Base-by-base conservation (phyloP, 345 rosid genomes). In the Hevea brasiliensis region DNA sequence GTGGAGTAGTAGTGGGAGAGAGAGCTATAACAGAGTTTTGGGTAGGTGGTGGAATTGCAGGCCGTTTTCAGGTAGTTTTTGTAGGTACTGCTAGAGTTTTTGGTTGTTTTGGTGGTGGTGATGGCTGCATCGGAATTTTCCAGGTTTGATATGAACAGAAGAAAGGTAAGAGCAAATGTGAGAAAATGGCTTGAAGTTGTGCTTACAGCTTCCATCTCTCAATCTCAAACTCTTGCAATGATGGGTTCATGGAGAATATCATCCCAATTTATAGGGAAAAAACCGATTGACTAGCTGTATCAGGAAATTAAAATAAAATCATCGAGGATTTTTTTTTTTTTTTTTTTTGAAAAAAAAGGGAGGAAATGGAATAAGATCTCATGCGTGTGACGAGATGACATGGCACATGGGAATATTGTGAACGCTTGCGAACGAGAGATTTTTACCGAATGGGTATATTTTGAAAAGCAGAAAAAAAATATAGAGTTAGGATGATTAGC, bases 21-120 rank as follows among this genome's bases (percentile, higher is more conserved):
- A 17, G 79, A 75, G 51, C 72, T 75, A 84, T 84, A 81, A 86
- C 98, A 93, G 56, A 81, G 74, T 12, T 59, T 56, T 2, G 97
- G 93, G 61, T 85, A 85, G 27, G 82, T 79, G 55, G 97, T 86
- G 3, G 89, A 75, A 20, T 75, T 77, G 83, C 97, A 91, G 12
- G 85, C 85, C 18, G 74, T 84, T 69, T 81, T 80, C 15, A 91
- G 77, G 82, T 75, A 91, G 3, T 72, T 80, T 58, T 57, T 82
- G 90, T 84, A 87, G 37, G 74, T 61, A 7, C 72, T 45, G 59
- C 18, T 32, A 0, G 61, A 7, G 9, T 17, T 35, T 15, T 65
- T 65, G 24, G 79, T 60, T 7, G 81, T 8, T 37, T 55, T 8
- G 14, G 57, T 1, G n/a, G 44, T n/a, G 58, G 81, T 4, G 61